Evolutionary conservation across 176 grass and related monocot species (phyloP).

Genomic region (Chrysopogon serrulatus): DNA sequence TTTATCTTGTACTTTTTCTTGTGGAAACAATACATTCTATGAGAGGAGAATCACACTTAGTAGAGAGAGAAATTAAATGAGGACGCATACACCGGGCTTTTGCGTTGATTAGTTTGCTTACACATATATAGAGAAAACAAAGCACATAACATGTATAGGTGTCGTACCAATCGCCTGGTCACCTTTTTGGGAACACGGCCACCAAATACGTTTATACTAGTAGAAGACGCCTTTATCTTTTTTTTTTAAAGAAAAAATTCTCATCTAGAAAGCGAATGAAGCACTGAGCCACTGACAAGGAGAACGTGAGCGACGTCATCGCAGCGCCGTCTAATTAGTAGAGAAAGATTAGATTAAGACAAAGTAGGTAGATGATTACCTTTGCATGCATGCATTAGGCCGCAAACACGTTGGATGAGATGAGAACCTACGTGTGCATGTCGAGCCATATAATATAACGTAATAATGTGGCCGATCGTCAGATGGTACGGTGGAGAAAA

Average conservation of each 20-base stretch:
- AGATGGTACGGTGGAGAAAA: too few relatives aligned
- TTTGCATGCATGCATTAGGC: slow-evolving; percentile 16
- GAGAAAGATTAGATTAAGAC: neutral
- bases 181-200: neutral
- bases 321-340: neutral
- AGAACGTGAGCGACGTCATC: slow-evolving; percentile 8
- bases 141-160: neutral
- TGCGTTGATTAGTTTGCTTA: neutral
- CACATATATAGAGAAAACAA: neutral
- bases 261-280: neutral
- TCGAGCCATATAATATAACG: neutral
- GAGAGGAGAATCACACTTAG: neutral
- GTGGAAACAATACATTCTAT: neutral
- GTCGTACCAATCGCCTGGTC: neutral
- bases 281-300: neutral
- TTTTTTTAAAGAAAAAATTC: too few relatives aligned
- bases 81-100: neutral
- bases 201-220: neutral
- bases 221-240: neutral
- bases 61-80: neutral
- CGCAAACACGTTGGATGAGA: neutral
- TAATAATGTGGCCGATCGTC: neutral
- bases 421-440: neutral
- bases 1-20: neutral
- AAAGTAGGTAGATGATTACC: neutral